phyloP scores from a whole-genome alignment of 2,329 filamentous ascomycete genomes.

The Biscogniauxia marginata region DNA sequence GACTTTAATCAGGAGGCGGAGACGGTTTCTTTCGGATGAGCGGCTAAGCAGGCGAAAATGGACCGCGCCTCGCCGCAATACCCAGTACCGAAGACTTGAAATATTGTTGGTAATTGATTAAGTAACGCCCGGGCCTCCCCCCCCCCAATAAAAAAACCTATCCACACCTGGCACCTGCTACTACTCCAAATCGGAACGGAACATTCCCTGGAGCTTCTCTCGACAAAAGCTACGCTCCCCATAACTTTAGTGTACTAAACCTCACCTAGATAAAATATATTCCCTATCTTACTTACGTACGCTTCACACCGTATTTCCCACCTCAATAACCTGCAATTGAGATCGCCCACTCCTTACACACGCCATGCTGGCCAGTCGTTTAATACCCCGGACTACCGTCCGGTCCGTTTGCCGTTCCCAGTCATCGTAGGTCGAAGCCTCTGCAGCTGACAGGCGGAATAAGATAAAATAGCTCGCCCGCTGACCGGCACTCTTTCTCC shows the following conservation, averaged over 20 bases:
- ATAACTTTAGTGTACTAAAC: neutral
- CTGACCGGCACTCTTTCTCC: slow-evolving; percentile 20
- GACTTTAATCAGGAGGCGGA: neutral
- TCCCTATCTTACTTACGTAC: slow-evolving; percentile 1
- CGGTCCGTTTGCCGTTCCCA: slow-evolving; percentile 55
- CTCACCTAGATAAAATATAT: neutral
- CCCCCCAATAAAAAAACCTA: neutral
- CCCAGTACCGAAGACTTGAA: neutral
- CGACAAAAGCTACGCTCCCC: neutral
- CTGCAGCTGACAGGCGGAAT: slow-evolving; percentile 20
- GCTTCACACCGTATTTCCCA: slow-evolving; percentile 8
- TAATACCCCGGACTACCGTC: slow-evolving; percentile 58
- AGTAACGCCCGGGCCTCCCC: neutral
- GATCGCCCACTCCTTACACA: slow-evolving; percentile 16
- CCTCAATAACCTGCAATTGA: slow-evolving; percentile 9
- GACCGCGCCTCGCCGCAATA: slow-evolving; percentile 3
- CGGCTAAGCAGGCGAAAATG: slow-evolving; percentile 16
- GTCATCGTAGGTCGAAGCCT: slow-evolving; percentile 46
- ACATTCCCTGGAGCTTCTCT: neutral
- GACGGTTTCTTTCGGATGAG: slow-evolving; percentile 21
- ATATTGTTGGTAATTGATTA: neutral
- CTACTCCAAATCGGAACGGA: neutral
- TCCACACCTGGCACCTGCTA: neutral
- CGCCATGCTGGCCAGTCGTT: slow-evolving; percentile 60
- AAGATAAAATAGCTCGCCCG: slow-evolving; percentile 23